Conservation (phyloP, 768 basidiomycete species). For the Boletus patriciae region DNA sequence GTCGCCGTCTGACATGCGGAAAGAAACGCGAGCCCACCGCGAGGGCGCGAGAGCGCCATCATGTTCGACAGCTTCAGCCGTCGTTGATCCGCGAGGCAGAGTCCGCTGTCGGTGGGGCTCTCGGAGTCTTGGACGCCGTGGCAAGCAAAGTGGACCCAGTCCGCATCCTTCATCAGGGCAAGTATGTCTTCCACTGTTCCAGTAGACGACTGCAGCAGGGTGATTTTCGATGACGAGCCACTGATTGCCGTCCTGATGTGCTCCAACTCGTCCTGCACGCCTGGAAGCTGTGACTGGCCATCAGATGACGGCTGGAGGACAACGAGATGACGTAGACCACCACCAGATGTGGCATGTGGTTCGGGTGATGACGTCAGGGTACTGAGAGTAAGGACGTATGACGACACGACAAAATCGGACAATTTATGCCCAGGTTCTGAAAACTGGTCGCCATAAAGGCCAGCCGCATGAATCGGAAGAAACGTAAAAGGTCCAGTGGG, state of each 20-base stretch:
- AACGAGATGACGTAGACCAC: not conserved
- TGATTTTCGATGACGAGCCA: not conserved
- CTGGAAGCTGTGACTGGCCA: conserved; percentile 2
- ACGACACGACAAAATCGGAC: too few relatives aligned
- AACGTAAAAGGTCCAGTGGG: too few relatives aligned
- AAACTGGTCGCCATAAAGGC: too few relatives aligned
- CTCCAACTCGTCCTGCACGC: conserved; percentile 17
- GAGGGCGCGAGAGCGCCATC: conserved; percentile 4
- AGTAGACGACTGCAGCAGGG: not conserved
- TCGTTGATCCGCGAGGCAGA: conserved; percentile 12
- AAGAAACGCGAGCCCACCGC: conserved; percentile 40
- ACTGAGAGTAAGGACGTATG: too few relatives aligned
- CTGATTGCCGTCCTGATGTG: conserved; percentile 6
- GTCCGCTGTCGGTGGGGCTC: conserved; percentile 22
- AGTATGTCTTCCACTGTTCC: not conserved
- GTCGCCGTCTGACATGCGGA: conserved; percentile 47
- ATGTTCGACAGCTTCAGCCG: not conserved
- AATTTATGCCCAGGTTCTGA: too few relatives aligned
- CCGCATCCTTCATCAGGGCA: not conserved
- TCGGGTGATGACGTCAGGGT: too few relatives aligned
- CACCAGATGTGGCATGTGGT: too few relatives aligned
- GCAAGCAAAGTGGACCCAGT: conserved; percentile 32
- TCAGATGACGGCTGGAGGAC: conserved; percentile 13
- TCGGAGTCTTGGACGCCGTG: conserved; percentile 27
- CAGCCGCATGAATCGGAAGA: too few relatives aligned